Conservation (phyloP, 2,329 filamentous ascomycete genomes). For the Bipolaris cookei region DNA sequence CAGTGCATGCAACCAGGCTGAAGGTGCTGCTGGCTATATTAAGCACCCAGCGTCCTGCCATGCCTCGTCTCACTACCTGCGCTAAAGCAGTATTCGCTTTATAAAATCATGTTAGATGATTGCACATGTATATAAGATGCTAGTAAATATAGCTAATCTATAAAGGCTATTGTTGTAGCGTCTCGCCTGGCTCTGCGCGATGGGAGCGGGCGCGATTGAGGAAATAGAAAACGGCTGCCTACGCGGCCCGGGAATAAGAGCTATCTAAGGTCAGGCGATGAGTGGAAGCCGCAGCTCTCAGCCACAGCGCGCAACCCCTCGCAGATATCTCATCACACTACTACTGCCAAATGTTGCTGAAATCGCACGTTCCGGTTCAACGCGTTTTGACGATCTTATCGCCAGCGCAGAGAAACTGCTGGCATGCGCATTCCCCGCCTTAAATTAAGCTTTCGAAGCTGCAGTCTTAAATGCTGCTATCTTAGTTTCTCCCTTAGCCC, state of each 20-base stretch:
- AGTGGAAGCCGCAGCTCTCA: background rate
- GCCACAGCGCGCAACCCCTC: background rate
- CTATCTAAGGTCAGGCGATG: background rate
- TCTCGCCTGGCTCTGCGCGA: background rate
- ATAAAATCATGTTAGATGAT: background rate
- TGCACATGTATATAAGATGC: background rate
- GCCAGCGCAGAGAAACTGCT: too few species aligned
- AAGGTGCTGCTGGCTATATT: background rate
- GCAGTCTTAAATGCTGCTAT: background rate
- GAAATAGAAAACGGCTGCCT: too few species aligned
- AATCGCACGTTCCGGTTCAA: background rate
- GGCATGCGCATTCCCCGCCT: too few species aligned
- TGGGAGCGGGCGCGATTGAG: too few species aligned
- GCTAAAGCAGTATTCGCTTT: background rate
- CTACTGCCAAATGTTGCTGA: background rate
- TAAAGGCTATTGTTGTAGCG: background rate
- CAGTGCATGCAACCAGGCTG: conserved; percentile 7
- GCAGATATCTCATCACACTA: background rate
- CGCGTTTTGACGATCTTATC: background rate
- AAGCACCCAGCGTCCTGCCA: background rate
- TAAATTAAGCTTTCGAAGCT: too few species aligned
- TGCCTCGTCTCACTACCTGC: background rate
- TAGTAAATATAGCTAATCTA: background rate
- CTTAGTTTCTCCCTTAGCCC: background rate
- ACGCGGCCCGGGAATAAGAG: background rate